A percentile compares a stretch with the other conserved stretches of the same genome.
Evolutionary conservation across 495 filamentous ascomycete species (phyloP).

Genomic region (Sphaerosporella brunnea): DNA sequence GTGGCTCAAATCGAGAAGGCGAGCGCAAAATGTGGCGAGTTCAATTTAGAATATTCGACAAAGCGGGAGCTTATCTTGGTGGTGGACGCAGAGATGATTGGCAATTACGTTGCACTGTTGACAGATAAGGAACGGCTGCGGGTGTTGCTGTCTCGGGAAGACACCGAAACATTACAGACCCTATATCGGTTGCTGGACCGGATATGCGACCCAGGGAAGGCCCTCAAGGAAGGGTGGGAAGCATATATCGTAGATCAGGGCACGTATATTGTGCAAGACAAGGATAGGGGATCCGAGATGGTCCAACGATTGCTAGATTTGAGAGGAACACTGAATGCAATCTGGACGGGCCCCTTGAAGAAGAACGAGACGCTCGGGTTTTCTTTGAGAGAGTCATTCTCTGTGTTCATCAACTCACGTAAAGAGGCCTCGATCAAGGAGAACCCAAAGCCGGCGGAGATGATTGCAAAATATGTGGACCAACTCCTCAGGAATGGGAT

Average conservation of each 20-base stretch:
- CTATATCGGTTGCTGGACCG: slow-evolving; percentile 59
- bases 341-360: slow-evolving; percentile 53
- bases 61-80: slow-evolving; percentile 53
- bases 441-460: slow-evolving; percentile 87
- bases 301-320: slow-evolving; percentile 63
- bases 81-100: slow-evolving; percentile 50
- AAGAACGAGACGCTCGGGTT: slow-evolving; percentile 56
- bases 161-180: slow-evolving; percentile 48
- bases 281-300: slow-evolving; percentile 65
- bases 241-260: slow-evolving; percentile 64
- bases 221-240: slow-evolving; percentile 54
- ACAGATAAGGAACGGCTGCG: slow-evolving; percentile 45
- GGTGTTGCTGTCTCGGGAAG: slow-evolving; percentile 46
- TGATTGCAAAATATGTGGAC: slow-evolving; percentile 97
- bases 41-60: slow-evolving; percentile 64
- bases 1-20: slow-evolving; percentile 50
- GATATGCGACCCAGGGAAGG: slow-evolving; percentile 41
- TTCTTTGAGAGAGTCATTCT: slow-evolving; percentile 65
- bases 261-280: slow-evolving; percentile 59
- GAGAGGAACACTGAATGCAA: slow-evolving; percentile 59
- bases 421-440: slow-evolving; percentile 55
- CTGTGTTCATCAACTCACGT: slow-evolving; percentile 73
- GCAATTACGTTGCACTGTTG: slow-evolving; percentile 41
- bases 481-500: slow-evolving; percentile 68
- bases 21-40: slow-evolving; percentile 52